Evolutionary conservation across 2,329 filamentous ascomycete genomes (phyloP), one percentile per base, ranked within the genome.

Genomic region (Colletotrichum liriopes): DNA sequence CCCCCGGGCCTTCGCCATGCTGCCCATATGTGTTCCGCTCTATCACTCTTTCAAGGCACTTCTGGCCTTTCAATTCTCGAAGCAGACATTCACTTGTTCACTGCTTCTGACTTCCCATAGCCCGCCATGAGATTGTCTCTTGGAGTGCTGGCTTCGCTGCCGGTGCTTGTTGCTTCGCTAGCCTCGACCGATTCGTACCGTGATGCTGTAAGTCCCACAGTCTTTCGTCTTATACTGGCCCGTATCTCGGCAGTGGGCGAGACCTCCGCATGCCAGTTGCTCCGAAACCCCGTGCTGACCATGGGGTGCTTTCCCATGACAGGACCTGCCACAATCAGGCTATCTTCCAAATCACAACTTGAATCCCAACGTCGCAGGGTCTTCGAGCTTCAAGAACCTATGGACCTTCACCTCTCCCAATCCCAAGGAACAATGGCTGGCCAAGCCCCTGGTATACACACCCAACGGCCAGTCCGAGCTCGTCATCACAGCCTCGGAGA

Each of bases 361-460:
- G 72, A 78, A 84, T 49, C 84, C 83, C n/a, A 78, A 82, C 41
- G 80, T 76, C n/a, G 65, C 76, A 18, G 77, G 84, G 81, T 78
- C 80, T 75, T 75, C 75, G 75, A 74, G 73, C n/a, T 80, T 78
- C 71, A 75, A 74, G 23, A 72, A 65, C 32, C 74, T 78, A 23
- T 79, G 80, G 74, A 73, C 72, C 73, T 85, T 84, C 73, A 83
- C 81, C 69, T 72, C 73, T 12, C 65, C 68, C 20, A 58, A 65
- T 41, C 18, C 37, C 41, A 59, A 54, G 37, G 73, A 74, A 58
- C 59, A 69, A 16, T 74, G 68, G 67, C 59, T 74, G 37, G 84
- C 84, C 49, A 84, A 84, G 73, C 84, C 84, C 8, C 75, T 86
- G 12, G 78, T 84, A 0, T 85, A 83, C 65, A 86, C 84, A 1